A percentile compares a stretch with the other conserved stretches of the same genome.
Evolutionary conservation across 2,329 filamentous ascomycete species (phyloP).

Genomic region (Aureobasidium sp.): DNA sequence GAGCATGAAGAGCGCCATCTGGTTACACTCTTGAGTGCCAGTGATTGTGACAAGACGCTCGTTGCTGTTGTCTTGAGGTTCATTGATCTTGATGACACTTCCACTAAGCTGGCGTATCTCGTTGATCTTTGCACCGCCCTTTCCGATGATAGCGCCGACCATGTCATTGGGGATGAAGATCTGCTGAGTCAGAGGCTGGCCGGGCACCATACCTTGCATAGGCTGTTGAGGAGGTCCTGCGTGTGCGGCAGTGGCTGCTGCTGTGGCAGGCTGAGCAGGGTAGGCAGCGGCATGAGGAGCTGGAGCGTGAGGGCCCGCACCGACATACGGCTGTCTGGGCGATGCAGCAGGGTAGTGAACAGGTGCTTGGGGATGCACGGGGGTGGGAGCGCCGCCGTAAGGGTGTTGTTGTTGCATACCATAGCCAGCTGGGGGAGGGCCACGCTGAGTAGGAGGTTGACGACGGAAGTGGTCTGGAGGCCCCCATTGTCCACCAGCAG

Average conservation of each 20-base stretch:
- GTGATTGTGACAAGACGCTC: slow-evolving; percentile 96
- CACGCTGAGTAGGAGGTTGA: slow-evolving; percentile 68
- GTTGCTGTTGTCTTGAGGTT: slow-evolving; percentile 98
- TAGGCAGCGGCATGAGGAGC: slow-evolving; percentile 57
- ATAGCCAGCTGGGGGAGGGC: slow-evolving; percentile 52
- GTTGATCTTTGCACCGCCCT: slow-evolving; percentile 98
- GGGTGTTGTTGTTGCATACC: slow-evolving; percentile 60
- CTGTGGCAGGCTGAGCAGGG: slow-evolving; percentile 45
- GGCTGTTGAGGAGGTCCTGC: slow-evolving; percentile 68
- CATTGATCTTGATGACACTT: slow-evolving; percentile 99
- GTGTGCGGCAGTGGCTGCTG: slow-evolving; percentile 40
- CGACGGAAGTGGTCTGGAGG: slow-evolving; percentile 80
- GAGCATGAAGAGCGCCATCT: slow-evolving; percentile 99
- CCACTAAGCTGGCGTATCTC: slow-evolving; percentile 95
- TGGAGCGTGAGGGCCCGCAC: slow-evolving; percentile 71
- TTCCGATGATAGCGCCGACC: slow-evolving; percentile 98
- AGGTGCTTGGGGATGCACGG: slow-evolving; percentile 48
- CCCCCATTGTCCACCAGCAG: slow-evolving; percentile 85
- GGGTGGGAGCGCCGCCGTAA: slow-evolving; percentile 45
- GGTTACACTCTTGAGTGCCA: slow-evolving; percentile 95
- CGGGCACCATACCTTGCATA: slow-evolving; percentile 66
- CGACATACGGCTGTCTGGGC: slow-evolving; percentile 69
- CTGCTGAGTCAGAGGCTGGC: slow-evolving; percentile 87
- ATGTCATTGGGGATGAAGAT: slow-evolving; percentile 99
- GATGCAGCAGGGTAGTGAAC: slow-evolving; percentile 66